Evolutionary conservation across 768 basidiomycete genomes (phyloP).

Genomic region (Lactifluus pinguis): DNA sequence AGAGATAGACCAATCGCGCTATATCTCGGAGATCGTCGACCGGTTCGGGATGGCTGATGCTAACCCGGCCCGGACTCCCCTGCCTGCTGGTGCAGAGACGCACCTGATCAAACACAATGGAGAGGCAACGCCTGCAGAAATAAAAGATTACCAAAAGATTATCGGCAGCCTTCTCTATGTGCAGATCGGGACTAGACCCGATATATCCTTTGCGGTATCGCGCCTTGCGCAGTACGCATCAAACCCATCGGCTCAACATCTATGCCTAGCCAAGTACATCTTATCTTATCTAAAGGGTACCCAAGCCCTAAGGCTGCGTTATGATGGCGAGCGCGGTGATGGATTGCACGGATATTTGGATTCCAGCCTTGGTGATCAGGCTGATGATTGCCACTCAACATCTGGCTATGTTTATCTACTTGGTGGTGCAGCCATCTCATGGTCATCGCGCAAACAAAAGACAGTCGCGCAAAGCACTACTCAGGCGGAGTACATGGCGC

Average conservation of each 20-base stretch:
- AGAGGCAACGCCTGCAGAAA: neutral
- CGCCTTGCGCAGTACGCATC: neutral
- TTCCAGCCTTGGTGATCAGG: constrained; percentile 23
- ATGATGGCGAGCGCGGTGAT: neutral
- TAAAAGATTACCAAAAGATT: too few species aligned
- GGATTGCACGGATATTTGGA: constrained; percentile 19
- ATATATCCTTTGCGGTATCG: neutral
- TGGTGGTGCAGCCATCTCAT: too few species aligned
- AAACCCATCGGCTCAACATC: too few species aligned
- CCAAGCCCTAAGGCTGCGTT: neutral
- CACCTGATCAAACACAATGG: neutral
- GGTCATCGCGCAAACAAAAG: too few species aligned
- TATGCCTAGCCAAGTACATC: too few species aligned
- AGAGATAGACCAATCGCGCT: too few species aligned
- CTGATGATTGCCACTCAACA: too few species aligned
- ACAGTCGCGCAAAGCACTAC: too few species aligned
- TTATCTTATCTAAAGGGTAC: too few species aligned
- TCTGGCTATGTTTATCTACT: too few species aligned
- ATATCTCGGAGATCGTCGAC: neutral
- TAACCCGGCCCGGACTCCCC: neutral
- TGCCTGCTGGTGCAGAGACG: neutral
- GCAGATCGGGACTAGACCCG: neutral
- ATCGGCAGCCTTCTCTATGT: too few species aligned
- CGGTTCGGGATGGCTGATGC: neutral
- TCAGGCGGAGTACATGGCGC: too few species aligned